Evolutionary conservation across 805 yeast genomes (phyloP).

Genomic region (Ogataea methanolica): DNA sequence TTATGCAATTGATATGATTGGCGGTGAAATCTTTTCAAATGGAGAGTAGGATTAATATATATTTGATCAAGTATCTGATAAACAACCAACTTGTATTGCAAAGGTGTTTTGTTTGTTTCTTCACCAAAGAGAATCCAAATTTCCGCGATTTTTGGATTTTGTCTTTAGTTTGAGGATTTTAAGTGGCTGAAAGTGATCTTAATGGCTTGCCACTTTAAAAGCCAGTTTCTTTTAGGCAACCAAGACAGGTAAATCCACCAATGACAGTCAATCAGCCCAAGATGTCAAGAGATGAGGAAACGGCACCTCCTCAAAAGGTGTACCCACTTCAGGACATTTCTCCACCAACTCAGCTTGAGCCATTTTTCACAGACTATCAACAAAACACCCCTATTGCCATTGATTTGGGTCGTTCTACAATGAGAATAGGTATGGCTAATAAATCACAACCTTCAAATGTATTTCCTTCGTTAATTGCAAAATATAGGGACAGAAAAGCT

Average conservation of each 20-base stretch:
- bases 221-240: not conserved
- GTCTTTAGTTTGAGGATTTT: too few species aligned
- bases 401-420: slow-evolving; percentile 70
- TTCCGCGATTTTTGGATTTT: too few species aligned
- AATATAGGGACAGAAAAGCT: slow-evolving; percentile 75
- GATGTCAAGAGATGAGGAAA: slow-evolving; percentile 18
- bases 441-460: slow-evolving; percentile 46
- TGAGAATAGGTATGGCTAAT: slow-evolving; percentile 57
- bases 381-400: slow-evolving; percentile 73
- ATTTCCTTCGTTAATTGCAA: slow-evolving; percentile 66
- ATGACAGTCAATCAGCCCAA: slow-evolving; percentile 3
- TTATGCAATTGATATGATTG: not conserved
- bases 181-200: too few species aligned
- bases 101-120: too few species aligned
- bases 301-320: slow-evolving; percentile 38
- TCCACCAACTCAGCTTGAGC: slow-evolving; percentile 38
- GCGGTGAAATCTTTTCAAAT: not conserved
- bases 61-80: too few species aligned
- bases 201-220: too few species aligned
- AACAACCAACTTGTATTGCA: not conserved
- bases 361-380: slow-evolving; percentile 44
- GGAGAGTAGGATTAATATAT: too few species aligned
- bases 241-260: not conserved
- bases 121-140: too few species aligned
- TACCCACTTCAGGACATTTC: slow-evolving; percentile 38